These are phyloP conservation scores for Aspergillus carlsbadensis DNA, from an alignment of 495 filamentous ascomycete genomes.

Conservation along the genomic window DNA sequence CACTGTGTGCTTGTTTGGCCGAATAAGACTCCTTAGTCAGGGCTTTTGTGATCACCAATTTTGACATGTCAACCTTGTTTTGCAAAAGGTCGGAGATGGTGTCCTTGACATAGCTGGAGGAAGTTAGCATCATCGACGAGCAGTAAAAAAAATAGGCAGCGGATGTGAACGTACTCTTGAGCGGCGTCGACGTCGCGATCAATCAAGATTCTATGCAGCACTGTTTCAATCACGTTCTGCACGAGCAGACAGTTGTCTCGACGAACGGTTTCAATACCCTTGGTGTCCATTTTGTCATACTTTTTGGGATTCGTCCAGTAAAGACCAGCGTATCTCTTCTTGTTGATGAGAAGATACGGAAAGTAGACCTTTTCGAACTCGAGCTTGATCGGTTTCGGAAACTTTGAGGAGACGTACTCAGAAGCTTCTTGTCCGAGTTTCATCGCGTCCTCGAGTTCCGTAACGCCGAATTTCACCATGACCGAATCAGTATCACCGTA, in stretches of 20 bases:
- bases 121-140: background rate
- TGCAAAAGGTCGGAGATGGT: conserved; percentile 94
- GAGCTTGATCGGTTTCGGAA: conserved; percentile 93
- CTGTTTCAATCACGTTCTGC: conserved; percentile 96
- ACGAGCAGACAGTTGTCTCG: conserved; percentile 95
- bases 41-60: conserved; percentile 98
- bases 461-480: conserved; percentile 98
- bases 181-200: conserved; percentile 85
- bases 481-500: conserved; percentile 99
- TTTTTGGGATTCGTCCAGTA: conserved; percentile 97
- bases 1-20: conserved; percentile 91
- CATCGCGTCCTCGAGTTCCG: conserved; percentile 83
- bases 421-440: conserved; percentile 91
- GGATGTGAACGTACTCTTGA: conserved; percentile 70
- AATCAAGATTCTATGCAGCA: conserved; percentile 91
- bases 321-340: conserved; percentile 96
- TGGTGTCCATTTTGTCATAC: conserved; percentile 99
- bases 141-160: conserved; percentile 4
- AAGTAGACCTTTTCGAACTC: conserved; percentile 99
- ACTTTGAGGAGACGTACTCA: conserved; percentile 82
- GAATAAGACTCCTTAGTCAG: conserved; percentile 80
- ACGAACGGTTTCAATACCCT: conserved; percentile 97
- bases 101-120: conserved; percentile 84
- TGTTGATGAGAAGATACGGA: conserved; percentile 98
- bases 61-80: conserved; percentile 98